Conservation (phyloP, 108 stramenopile species). For the Pseudonitzschia multiseries region DNA sequence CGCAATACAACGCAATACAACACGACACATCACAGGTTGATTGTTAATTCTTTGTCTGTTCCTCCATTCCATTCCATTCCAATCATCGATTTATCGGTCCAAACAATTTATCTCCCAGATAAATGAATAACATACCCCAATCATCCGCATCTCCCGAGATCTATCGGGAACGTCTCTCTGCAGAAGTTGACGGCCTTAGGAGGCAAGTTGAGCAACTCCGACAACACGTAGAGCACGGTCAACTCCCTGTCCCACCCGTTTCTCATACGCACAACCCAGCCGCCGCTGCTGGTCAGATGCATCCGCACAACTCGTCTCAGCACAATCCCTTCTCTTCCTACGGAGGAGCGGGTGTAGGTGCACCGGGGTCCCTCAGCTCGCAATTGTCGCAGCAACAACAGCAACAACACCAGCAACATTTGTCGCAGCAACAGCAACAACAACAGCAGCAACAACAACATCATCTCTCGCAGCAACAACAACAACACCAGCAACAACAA, state of each 20-base stretch:
- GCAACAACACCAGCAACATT: neutral
- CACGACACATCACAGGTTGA: too few relatives aligned
- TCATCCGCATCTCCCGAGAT: neutral
- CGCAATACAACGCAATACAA: too few relatives aligned
- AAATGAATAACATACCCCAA: neutral
- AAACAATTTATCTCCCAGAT: neutral
- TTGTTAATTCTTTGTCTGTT: too few relatives aligned
- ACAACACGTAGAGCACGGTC: neutral
- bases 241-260: neutral
- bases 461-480: neutral
- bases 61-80: too few relatives aligned
- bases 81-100: neutral
- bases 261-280: neutral
- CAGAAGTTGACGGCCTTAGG: neutral
- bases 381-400: neutral
- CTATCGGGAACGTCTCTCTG: constrained; percentile 2
- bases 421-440: neutral
- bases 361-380: too few relatives aligned
- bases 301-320: neutral
- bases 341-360: neutral
- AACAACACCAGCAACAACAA: neutral
- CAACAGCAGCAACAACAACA: too few relatives aligned
- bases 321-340: neutral
- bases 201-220: constrained; percentile 2
- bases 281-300: neutral